Evolutionary conservation across 2,329 filamentous ascomycete genomes (phyloP).

Genomic region (Venturia pyrina): DNA sequence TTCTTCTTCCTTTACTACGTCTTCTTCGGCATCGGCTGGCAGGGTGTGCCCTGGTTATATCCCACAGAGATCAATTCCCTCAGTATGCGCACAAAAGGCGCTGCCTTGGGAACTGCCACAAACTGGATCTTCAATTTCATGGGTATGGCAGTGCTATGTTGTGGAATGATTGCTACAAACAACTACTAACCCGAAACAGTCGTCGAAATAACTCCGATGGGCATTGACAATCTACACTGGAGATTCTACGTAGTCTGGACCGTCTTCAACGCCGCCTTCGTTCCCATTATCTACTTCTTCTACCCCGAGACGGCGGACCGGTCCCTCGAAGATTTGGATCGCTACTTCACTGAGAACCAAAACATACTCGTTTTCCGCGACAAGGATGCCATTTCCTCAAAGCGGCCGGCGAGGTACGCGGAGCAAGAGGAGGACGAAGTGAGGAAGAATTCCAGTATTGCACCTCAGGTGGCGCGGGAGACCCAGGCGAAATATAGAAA

Average conservation of each 20-base stretch:
- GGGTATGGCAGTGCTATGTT: background rate
- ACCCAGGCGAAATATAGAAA: background rate
- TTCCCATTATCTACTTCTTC: conserved; percentile 30
- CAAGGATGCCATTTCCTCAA: conserved; percentile 3
- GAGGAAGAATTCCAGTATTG: background rate
- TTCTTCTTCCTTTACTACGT: conserved; percentile 60
- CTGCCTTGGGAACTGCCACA: conserved; percentile 41
- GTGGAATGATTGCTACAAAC: no score
- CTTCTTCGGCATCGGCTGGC: conserved; percentile 69
- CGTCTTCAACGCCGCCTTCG: conserved; percentile 36
- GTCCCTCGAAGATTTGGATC: conserved; percentile 12
- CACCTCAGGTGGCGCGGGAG: background rate
- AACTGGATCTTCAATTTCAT: conserved; percentile 42
- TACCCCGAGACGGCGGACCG: conserved; percentile 17
- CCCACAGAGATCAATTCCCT: conserved; percentile 39
- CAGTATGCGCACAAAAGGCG: conserved; percentile 37
- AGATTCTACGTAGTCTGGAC: conserved; percentile 37
- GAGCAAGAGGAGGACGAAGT: conserved; percentile 8
- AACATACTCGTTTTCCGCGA: conserved; percentile 11
- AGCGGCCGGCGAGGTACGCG: conserved; percentile 3
- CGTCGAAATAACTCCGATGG: conserved; percentile 35
- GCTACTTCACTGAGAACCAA: conserved; percentile 12
- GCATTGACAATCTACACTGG: conserved; percentile 31
- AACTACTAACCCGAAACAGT: conserved; percentile 16
- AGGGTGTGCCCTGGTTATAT: conserved; percentile 55